Evolutionary conservation across 2,329 filamentous ascomycete genomes (phyloP), one percentile per base, ranked within the genome.

Genomic region (Cordyceps cateniannulata): DNA sequence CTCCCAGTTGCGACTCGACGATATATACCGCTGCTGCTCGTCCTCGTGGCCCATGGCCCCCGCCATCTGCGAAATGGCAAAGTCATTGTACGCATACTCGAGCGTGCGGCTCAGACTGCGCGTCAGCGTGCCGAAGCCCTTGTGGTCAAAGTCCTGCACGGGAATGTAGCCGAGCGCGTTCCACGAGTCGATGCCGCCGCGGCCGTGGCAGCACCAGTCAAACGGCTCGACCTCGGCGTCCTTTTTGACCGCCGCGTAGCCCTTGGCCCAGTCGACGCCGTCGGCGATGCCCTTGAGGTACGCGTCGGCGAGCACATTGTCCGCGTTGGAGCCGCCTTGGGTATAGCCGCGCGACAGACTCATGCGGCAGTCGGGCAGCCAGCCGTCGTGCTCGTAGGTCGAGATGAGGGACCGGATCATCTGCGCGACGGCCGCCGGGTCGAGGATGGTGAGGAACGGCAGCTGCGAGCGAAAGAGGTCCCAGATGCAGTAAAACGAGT

Each of bases 21-120:
- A 70, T 0, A 82, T 68, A 62, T 90, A 91, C 67, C 82, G 86
- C 55, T 82, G 76, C 25, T 79, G 76, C 53, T 89, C 87, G 0
- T 69, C 72, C 3, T 76, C 75, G 14, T 82, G 77, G 1, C 82
- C 83, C 44, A 89, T 69, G 0, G 74, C 77, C 10, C 78, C 77
- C 0, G 87, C 87, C 60, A 91, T 82, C 51, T 84, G 77, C 0
- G 85, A 78, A 60, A 90, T 85, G 64, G 83, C 85, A 66, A 85
- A 93, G 73, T 92, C 89, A 64, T 92, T 85, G 71, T 92, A 92
- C 7, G 86, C 84, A 69, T 93, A 93, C 70, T 92, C 89, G 0
- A 92, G 81, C 0, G 88, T 91, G 8, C 89, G 80, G 1, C 86
- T 90, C 27, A 92, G 81, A 63, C 82, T 87, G 7, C 89, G 80